A percentile compares a stretch with the other conserved stretches of the same genome.
Evolutionary conservation across 305 asterid species (phyloP).

Genomic region (Euphrasia arctica): DNA sequence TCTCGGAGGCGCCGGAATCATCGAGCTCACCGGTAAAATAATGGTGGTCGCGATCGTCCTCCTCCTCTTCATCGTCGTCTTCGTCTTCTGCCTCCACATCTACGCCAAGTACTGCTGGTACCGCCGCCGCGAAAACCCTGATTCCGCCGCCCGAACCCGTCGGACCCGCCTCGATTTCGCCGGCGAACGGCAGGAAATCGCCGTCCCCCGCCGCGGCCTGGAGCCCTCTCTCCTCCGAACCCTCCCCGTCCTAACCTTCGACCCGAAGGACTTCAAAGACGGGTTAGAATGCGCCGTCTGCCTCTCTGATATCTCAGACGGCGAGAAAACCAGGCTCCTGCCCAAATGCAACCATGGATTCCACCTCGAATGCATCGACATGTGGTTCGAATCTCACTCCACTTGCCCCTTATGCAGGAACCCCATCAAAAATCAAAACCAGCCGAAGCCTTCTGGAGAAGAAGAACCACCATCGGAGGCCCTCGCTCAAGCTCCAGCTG

Average conservation of each 20-base stretch:
- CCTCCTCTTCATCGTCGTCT: conserved; percentile 55
- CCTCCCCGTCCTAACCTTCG: conserved; percentile 50
- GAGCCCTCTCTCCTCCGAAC: conserved; percentile 59
- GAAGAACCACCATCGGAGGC: conserved; percentile 30
- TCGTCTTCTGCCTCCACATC: conserved; percentile 63
- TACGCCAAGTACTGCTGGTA: conserved; percentile 67
- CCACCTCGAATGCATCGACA: conserved; percentile 83
- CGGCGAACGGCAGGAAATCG: conserved; percentile 48
- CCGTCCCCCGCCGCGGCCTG: conserved; percentile 45
- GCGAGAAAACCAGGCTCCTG: conserved; percentile 66
- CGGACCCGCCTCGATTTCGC: conserved; percentile 51
- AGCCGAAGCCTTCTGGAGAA: conserved; percentile 13
- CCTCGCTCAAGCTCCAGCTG: conserved; percentile 25
- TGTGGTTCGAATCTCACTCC: conserved; percentile 90
- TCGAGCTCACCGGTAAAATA: conserved; percentile 67
- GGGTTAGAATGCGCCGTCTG: conserved; percentile 83
- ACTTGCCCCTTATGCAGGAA: conserved; percentile 86
- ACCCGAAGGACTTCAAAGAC: conserved; percentile 46
- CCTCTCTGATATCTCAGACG: conserved; percentile 54
- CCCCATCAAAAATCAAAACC: conserved; percentile 37
- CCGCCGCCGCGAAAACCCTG: conserved; percentile 47
- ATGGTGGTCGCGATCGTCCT: conserved; percentile 55
- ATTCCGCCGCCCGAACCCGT: conserved; percentile 31
- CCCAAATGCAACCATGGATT: conserved; percentile 92
- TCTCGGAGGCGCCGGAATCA: conserved; percentile 40